Evolutionary conservation across 1,284 basidiomycete species (phyloP), one percentile per base, ranked within the genome.

Genomic region (Sutorius eximius): DNA sequence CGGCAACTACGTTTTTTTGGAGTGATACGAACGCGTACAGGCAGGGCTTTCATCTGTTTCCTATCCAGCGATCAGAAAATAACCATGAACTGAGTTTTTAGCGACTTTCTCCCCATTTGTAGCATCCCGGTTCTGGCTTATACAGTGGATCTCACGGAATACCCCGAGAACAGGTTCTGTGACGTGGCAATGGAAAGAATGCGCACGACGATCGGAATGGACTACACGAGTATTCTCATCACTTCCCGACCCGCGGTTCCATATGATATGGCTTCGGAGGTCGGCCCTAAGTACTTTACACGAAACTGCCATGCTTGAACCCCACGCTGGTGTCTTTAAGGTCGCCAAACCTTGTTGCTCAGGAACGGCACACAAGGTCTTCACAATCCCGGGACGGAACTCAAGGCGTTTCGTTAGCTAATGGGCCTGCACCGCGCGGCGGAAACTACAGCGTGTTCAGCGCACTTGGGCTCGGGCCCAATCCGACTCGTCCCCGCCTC

Each of bases 171-270:
- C 36, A 38, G 12, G 32, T 12, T n/a, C 37, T 22, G 32, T 52
- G 65, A 67, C 65, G 55, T 66, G 62, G 61, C 62, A 63, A 38
- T 27, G 22, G 10, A 20, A 38, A 15, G 15, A n/a, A 36, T 16
- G 38, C 29, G 40, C 45, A 49, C 45, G 9, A 36, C 40, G 40
- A 49, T 41, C 18, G 38, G 38, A 18, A 44, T 32, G 32, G 20
- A 22, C 27, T 12, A 49, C 42, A 40, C n/a, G 34, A 27, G 24
- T 5, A 27, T 27, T 40, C 8, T 22, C 42, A 48, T 51, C 49
- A 42, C 18, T 34, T 44, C 51, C 48, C 60, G 56, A 49, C 32
- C 50, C 60, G 50, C 5, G 33, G 8, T 36, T 42, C 45, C 45
- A 32, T 32, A 37, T 32, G n/a, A 33, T 34, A 37, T 32, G n/a